Evolutionary conservation across 192 early-diverging fungal genomes (phyloP).

Genomic region (Entomortierella parvispora): DNA sequence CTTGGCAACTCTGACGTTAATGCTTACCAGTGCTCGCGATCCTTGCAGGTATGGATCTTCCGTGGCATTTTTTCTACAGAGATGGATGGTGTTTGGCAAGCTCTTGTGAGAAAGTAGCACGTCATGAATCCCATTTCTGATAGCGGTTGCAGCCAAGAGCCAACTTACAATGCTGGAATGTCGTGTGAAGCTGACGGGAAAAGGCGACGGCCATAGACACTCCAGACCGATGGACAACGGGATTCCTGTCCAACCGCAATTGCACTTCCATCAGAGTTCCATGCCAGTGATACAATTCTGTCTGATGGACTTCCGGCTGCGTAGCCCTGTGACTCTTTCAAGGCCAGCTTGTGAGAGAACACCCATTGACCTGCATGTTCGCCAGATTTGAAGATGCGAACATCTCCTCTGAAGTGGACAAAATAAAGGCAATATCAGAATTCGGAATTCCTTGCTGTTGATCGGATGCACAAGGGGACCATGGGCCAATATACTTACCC

Average conservation of each 20-base stretch:
- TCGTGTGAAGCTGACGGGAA: slow-evolving; percentile 68
- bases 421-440: slow-evolving; percentile 12
- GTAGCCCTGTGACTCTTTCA: slow-evolving; percentile 45
- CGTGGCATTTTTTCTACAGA: slow-evolving; percentile 51
- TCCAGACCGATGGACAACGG: slow-evolving; percentile 82
- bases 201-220: slow-evolving; percentile 75
- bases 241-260: slow-evolving; percentile 74
- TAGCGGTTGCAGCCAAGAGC: not conserved
- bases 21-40: slow-evolving; percentile 64
- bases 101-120: not conserved
- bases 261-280: slow-evolving; percentile 79
- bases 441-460: no score
- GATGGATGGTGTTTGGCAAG: not conserved
- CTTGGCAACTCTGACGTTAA: not conserved
- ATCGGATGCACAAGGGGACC: not conserved
- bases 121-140: not conserved
- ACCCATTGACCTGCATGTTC: slow-evolving; percentile 51
- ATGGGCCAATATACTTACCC: slow-evolving; percentile 53
- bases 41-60: slow-evolving; percentile 70
- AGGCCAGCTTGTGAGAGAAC: slow-evolving; percentile 39
- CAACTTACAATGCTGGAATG: slow-evolving; percentile 48
- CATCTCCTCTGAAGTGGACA: slow-evolving; percentile 25
- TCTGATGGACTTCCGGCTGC: slow-evolving; percentile 7
- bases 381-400: slow-evolving; percentile 46
- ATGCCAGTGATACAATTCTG: slow-evolving; percentile 60